Percentiles rank a stretch among this genome's conserved stretches.
Conservation (phyloP, 306 rosid genomes). For the Chamaecrista fasciculata region DNA sequence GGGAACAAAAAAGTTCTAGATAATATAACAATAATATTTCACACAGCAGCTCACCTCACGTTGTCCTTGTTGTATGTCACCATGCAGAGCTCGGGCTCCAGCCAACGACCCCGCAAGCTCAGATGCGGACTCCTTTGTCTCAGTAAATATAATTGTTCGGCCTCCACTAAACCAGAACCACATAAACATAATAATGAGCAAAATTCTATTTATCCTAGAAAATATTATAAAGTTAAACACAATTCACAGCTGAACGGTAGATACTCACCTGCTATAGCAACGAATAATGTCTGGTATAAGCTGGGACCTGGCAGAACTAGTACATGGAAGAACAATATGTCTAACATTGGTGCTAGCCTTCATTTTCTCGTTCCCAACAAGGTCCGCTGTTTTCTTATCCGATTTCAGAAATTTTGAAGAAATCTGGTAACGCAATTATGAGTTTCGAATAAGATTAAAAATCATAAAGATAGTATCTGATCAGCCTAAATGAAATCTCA, state of each 20-base stretch:
- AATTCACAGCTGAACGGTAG: background rate
- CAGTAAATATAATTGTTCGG: conserved; percentile 80
- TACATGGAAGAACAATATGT: conserved; percentile 86
- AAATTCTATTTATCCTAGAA: background rate
- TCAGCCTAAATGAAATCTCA: background rate
- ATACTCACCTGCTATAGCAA: conserved; percentile 76
- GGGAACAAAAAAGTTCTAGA: background rate
- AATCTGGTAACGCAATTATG: conserved; percentile 47
- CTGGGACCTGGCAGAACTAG: conserved; percentile 66
- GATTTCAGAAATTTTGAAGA: conserved; percentile 67
- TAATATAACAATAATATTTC: background rate
- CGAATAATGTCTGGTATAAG: conserved; percentile 87
- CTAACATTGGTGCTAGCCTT: conserved; percentile 81
- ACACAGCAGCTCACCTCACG: conserved; percentile 56
- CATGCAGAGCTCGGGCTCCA: conserved; percentile 83
- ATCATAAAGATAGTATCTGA: background rate
- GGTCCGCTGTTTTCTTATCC: conserved; percentile 79
- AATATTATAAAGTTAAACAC: background rate
- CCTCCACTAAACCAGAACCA: conserved; percentile 66
- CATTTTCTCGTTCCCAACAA: conserved; percentile 89
- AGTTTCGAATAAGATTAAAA: background rate
- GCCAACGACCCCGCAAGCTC: conserved; percentile 70
- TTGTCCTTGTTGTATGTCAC: conserved; percentile 83
- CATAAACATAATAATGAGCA: background rate
- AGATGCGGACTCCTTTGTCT: conserved; percentile 85